These are phyloP conservation scores for Raffaelea arxii DNA, from an alignment of 2,329 filamentous ascomycete genomes.

Conservation along the genomic window DNA sequence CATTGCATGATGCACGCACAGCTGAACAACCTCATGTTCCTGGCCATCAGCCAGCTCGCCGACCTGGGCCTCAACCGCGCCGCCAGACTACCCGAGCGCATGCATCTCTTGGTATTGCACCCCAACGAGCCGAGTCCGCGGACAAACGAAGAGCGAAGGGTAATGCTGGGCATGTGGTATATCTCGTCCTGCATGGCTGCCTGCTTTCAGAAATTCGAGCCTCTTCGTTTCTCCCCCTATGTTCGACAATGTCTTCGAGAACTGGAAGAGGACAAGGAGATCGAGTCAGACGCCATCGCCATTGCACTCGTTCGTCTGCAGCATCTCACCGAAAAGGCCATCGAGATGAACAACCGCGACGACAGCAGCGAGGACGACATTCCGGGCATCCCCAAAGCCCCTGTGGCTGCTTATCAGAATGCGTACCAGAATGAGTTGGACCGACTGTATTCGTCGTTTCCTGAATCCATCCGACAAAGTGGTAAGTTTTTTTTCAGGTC, in stretches of 20 bases:
- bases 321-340: constrained; percentile 40
- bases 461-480: constrained; percentile 25
- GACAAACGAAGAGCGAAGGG: constrained; percentile 42
- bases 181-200: constrained; percentile 35
- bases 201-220: constrained; percentile 33
- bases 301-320: constrained; percentile 39
- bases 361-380: constrained; percentile 24
- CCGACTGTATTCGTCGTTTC: constrained; percentile 26
- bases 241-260: constrained; percentile 39
- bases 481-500: constrained; percentile 18
- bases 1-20: constrained; percentile 45
- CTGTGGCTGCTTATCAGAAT: constrained; percentile 33
- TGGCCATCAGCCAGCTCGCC: constrained; percentile 36
- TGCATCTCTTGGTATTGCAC: constrained; percentile 30
- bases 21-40: constrained; percentile 37
- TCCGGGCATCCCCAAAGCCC: constrained; percentile 26
- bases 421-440: constrained; percentile 37
- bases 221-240: constrained; percentile 42
- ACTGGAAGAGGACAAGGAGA: constrained; percentile 33
- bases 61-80: constrained; percentile 36
- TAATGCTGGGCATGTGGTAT: constrained; percentile 44
- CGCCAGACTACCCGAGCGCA: constrained; percentile 30
- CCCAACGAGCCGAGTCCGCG: constrained; percentile 27
- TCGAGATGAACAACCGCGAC: constrained; percentile 25
- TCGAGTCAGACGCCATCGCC: constrained; percentile 34